Evolutionary conservation across 805 yeast genomes (phyloP), one percentile per base, ranked within the genome.

Genomic region (Kodamaea lidongshanica): DNA sequence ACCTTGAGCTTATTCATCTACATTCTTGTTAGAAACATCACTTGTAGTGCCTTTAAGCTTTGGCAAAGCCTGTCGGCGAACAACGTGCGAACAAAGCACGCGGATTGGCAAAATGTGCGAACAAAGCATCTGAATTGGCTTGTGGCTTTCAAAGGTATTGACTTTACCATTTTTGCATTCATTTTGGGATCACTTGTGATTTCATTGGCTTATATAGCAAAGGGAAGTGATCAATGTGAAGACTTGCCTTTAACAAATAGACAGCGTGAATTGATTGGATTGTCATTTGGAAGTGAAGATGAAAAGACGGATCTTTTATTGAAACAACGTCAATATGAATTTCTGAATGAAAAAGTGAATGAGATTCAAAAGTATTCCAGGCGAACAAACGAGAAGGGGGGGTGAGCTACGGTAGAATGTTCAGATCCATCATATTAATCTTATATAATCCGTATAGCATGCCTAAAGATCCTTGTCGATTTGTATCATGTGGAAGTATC

Each of bases 211-310:
- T 49, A 45, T 25, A 39, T 69, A 10, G 14, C 58, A 6, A 60
- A 56, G 38, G 65, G 70, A 2, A 63, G 58, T 35, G 77, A 72
- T 40, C 67, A 65, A 41, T 72, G 77, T 39, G 41, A 55, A 19
- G 78, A 72, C 43, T 52, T 72, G 34, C 75, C 76, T 3, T 56
- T 72, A 36, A 65, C 56, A 7, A 57, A 54, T 27, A 54, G 52
- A 14, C 78, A 72, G 45, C 48, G 77, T 27, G 48, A 51, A 22
- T 46, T 72, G 10, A 50, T 72, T 21, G 77, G 77, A 1, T 54
- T 72, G 16, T 16, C 19, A 12, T 16, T 21, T n/a, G 28, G 26
- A 16, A 16, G 13, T 11, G 25, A 18, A 9, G 37, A 34, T 23
- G 38, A 28, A 23, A 22, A 30, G 7, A 42, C 48, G 9, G 49